Conservation (phyloP, 2,329 filamentous ascomycete species). For the Diaporthe velutina region DNA sequence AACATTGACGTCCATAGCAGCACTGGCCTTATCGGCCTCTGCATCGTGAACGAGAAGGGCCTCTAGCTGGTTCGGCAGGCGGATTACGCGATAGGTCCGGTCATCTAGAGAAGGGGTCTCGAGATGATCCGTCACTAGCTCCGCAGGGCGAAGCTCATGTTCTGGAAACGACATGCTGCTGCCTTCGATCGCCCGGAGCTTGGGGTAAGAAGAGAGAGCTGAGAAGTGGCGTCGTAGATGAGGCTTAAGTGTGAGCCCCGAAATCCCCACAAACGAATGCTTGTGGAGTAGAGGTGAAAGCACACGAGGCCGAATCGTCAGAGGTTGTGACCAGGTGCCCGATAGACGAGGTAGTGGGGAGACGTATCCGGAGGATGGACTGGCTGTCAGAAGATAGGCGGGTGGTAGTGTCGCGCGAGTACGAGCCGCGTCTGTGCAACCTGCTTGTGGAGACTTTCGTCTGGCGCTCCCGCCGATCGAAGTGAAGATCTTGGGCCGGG, state of each 20-base stretch:
- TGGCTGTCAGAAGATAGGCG: conserved; percentile 13
- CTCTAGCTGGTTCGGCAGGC: conserved; percentile 88
- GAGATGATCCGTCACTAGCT: conserved; percentile 74
- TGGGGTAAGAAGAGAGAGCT: conserved; percentile 22
- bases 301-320: conserved; percentile 4
- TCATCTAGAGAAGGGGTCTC: conserved; percentile 90
- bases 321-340: conserved; percentile 1
- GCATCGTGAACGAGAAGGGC: conserved; percentile 93
- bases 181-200: conserved; percentile 44
- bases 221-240: conserved; percentile 15
- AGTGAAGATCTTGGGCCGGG: conserved; percentile 21
- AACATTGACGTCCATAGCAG: conserved; percentile 94
- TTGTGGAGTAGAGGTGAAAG: conserved; percentile 6
- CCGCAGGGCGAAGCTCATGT: conserved; percentile 49
- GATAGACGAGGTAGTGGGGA: not conserved
- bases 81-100: conserved; percentile 88
- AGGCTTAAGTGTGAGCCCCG: not conserved
- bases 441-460: conserved; percentile 14
- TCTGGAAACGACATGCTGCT: conserved; percentile 47
- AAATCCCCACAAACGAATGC: not conserved
- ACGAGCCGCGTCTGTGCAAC: conserved; percentile 33
- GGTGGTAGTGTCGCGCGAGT: conserved; percentile 23
- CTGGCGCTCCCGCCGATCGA: conserved; percentile 5
- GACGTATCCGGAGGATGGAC: not conserved
- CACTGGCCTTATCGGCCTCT: conserved; percentile 96